Evolutionary conservation across 345 rosid species (phyloP).

Genomic region (Hirschfeldia incana): DNA sequence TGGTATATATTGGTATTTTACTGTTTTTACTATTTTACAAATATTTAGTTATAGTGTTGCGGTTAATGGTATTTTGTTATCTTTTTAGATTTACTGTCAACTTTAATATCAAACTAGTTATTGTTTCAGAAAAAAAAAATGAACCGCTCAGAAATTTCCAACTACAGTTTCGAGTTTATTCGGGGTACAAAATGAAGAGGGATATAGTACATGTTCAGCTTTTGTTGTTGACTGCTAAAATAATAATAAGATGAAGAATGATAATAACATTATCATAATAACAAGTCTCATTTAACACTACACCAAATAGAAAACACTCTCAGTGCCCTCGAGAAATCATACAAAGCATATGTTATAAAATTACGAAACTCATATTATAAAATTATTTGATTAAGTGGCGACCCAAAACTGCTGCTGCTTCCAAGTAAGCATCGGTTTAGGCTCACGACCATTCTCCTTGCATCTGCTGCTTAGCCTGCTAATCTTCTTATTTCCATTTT

Average conservation of each 20-base stretch:
- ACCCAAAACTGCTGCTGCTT: conserved; percentile 57
- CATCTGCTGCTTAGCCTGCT: conserved; percentile 52
- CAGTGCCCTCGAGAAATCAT: conserved; percentile 13
- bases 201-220: neutral
- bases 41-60: too few relatives aligned
- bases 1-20: too few relatives aligned
- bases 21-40: too few relatives aligned
- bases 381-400: conserved; percentile 42
- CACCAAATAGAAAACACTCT: conserved; percentile 6
- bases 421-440: conserved; percentile 53
- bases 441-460: conserved; percentile 51
- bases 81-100: too few relatives aligned
- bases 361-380: neutral
- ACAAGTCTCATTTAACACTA: conserved; percentile 12
- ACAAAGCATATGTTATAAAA: conserved; percentile 7
- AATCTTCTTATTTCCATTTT: conserved; percentile 46
- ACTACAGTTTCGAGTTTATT: neutral
- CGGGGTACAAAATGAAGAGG: neutral
- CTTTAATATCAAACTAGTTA: too few relatives aligned
- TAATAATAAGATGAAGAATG: neutral
- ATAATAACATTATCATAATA: neutral
- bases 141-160: too few relatives aligned
- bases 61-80: too few relatives aligned
- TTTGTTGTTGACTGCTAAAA: neutral
- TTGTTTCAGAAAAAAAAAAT: too few relatives aligned